phyloP scores from a whole-genome alignment of 805 yeast genomes.

The Candida railenensis region DNA sequence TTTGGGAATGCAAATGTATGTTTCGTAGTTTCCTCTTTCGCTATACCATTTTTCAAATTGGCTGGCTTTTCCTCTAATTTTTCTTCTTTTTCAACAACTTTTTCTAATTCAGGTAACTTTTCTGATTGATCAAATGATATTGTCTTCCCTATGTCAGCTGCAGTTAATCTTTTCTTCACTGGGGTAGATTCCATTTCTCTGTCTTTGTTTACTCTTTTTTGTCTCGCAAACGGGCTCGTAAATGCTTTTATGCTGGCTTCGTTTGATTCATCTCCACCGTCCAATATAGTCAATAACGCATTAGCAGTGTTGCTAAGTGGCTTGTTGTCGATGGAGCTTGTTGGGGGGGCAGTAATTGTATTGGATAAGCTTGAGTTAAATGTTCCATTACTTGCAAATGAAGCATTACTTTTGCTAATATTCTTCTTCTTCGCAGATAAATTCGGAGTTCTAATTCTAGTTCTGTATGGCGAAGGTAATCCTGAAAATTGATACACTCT shows the following conservation, averaged over 20 bases:
- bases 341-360: neutral
- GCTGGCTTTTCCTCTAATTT: neutral
- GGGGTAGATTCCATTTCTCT: slow-evolving; percentile 3
- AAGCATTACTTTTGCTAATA: neutral
- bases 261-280: slow-evolving; percentile 16
- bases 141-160: slow-evolving; percentile 37
- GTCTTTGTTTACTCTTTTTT: slow-evolving; percentile 7
- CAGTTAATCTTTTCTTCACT: slow-evolving; percentile 19
- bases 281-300: slow-evolving; percentile 37
- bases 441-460: slow-evolving; percentile 36
- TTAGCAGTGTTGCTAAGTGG: slow-evolving; percentile 37
- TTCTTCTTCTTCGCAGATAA: slow-evolving; percentile 11
- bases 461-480: slow-evolving; percentile 43
- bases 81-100: slow-evolving; percentile 1
- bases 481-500: slow-evolving; percentile 47
- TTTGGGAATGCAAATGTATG: neutral
- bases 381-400: neutral
- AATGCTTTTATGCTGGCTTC: slow-evolving; percentile 37
- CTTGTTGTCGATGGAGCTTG: slow-evolving; percentile 10
- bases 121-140: slow-evolving; percentile 32
- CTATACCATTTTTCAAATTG: neutral
- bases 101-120: slow-evolving; percentile 15
- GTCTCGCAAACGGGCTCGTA: slow-evolving; percentile 20
- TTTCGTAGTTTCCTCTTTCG: neutral
- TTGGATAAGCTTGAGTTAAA: neutral